Evolutionary conservation across 768 basidiomycete species (phyloP), one percentile per base, ranked within the genome.

Genomic region (Sutorius australiensis): DNA sequence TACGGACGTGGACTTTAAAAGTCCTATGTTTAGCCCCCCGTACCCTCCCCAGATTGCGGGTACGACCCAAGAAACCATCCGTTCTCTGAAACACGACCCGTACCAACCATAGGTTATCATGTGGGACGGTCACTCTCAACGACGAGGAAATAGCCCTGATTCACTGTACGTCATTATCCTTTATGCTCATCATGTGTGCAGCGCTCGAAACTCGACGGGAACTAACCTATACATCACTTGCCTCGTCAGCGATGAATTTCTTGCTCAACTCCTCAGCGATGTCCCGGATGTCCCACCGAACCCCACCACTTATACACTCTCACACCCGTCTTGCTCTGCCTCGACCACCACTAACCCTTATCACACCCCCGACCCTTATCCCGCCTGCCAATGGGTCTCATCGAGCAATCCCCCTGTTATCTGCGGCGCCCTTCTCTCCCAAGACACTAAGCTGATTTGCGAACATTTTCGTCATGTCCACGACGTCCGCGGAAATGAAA

Each of bases 401-500:
- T 7, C 39, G 5, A 32, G 21, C 3, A 16, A 46, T 5, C 30
- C 37, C 9, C n/a, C 19, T 2, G 3, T 39, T 3, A 3, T 53
- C 14, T 64, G 61, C 5, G 48, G 55, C 7, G 28, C n/a, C 1
- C 24, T 16, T 2, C 50, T 64, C 12, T 16, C 54, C 13, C 2
- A 4, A 2, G 57, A 62, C 11, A 40, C 48, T 2, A 54, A 50
- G 34, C 5, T 19, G 0, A 54, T n/a, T 3, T 51, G 54, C 17
- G 9, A 33, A 12, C 62, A 64, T 30, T 46, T 64, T 8, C 56
- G 63, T 3, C 8, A 38, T 2, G 32, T 8, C 5, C 62, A 64
- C 28, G 24, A 51, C 21, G 12, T 64, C 24, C 57, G 53, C 0
- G 62, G 62, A 3, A 55, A 56, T n/a, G 60, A 65, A 24, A 65